Conservation (phyloP, 2,329 filamentous ascomycete species). For the Colletotrichum cuscutae region DNA sequence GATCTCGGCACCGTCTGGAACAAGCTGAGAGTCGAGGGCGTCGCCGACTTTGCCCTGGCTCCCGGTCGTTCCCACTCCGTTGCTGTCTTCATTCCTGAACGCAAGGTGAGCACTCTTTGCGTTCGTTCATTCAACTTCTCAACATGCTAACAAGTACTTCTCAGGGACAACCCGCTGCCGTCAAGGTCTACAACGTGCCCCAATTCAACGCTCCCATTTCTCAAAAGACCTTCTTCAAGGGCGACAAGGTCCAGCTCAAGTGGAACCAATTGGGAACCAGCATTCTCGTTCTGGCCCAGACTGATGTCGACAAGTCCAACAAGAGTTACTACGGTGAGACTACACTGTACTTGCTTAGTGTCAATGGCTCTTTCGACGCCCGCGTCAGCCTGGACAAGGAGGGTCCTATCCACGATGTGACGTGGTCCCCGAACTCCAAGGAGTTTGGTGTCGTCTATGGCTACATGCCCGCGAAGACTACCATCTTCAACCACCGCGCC, state of each 20-base stretch:
- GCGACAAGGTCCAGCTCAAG: constrained; percentile 98
- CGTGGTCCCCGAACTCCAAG: constrained; percentile 98
- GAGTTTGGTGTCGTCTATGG: constrained; percentile 98
- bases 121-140: background rate
- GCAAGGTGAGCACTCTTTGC: constrained; percentile 73
- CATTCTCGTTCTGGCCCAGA: constrained; percentile 94
- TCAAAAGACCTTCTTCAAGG: constrained; percentile 99
- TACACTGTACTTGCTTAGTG: constrained; percentile 92
- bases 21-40: constrained; percentile 92
- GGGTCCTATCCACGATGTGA: constrained; percentile 95
- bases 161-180: constrained; percentile 89
- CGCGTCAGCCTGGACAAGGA: constrained; percentile 95
- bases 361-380: constrained; percentile 91
- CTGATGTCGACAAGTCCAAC: constrained; percentile 96
- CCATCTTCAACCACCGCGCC: constrained; percentile 93
- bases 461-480: constrained; percentile 99
- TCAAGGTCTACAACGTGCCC: constrained; percentile 95
- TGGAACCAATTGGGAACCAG: constrained; percentile 95
- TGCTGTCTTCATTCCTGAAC: constrained; percentile 94
- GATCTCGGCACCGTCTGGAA: constrained; percentile 92
- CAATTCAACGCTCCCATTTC: constrained; percentile 85
- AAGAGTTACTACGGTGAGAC: constrained; percentile 99
- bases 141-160: constrained; percentile 18
- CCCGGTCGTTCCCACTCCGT: constrained; percentile 91
- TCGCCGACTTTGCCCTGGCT: constrained; percentile 87